Evolutionary conservation across 2,329 filamentous ascomycete genomes (phyloP).

Genomic region (Talaromyces pinophilus): DNA sequence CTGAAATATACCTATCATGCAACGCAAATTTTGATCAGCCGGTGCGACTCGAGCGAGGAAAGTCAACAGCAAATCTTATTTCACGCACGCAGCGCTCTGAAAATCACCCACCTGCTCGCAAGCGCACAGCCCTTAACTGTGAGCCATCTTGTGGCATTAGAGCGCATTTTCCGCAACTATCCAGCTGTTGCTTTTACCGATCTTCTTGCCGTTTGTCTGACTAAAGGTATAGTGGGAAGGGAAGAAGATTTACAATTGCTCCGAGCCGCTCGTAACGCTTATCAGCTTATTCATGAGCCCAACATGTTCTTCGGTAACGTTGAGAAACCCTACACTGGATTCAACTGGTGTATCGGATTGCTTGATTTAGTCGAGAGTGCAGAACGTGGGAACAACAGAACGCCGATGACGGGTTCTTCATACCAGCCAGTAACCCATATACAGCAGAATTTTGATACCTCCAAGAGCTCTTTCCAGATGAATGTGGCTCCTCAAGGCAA

Average conservation of each 20-base stretch:
- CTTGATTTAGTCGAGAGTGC: slow-evolving; percentile 2
- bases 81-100: slow-evolving; percentile 11
- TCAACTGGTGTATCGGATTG: neutral
- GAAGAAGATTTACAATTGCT: slow-evolving; percentile 9
- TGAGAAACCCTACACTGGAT: neutral
- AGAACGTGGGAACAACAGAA: neutral
- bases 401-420: neutral
- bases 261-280: neutral
- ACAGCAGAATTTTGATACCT: neutral
- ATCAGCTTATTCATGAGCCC: slow-evolving; percentile 8
- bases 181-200: slow-evolving; percentile 11
- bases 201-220: slow-evolving; percentile 1
- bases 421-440: neutral
- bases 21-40: slow-evolving; percentile 9
- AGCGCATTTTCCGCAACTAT: slow-evolving; percentile 13
- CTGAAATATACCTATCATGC: slow-evolving; percentile 18
- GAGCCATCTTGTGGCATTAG: slow-evolving; percentile 6
- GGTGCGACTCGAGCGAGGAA: slow-evolving; percentile 1
- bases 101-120: slow-evolving; percentile 1
- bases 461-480: slow-evolving; percentile 7
- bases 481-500: neutral
- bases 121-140: neutral
- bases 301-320: slow-evolving; percentile 6
- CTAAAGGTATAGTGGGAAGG: slow-evolving; percentile 1
- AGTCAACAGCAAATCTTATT: slow-evolving; percentile 6